Evolutionary conservation across 1,284 basidiomycete genomes (phyloP), one percentile per base, ranked within the genome.

Genomic region (Erythrobasidium hasegawianum): DNA sequence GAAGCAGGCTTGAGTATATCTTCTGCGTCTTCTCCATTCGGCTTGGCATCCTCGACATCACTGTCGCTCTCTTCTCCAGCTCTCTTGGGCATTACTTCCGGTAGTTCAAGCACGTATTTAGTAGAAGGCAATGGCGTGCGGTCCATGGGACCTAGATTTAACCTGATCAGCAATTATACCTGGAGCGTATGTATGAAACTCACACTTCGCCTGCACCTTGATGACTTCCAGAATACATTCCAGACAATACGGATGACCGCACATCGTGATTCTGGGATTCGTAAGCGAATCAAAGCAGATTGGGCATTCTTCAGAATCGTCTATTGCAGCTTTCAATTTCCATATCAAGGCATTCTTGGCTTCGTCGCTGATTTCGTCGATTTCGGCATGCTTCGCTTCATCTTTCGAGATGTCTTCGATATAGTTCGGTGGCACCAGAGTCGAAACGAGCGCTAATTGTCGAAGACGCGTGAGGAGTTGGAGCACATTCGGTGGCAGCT

Each of bases 391-490:
- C 83, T 81, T 69, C 80, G 80, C 8, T 81, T 77, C 27, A 81
- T 84, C 40, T 85, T 73, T 27, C 77, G 77, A 54, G 26, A 60
- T 38, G n/a, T 40, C 47, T 45, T 90, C 85, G 7, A 93, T 76
- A 74, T 92, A 93, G 68, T 85, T 81, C 2, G 79, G 72, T 1
- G 91, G 91, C 24, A 93, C 80, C 22, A 95, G 81, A 2, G 85
- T 85, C 0, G 89, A 86, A 72, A 92, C 89, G 20, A 93, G 83
- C 22, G 84, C 87, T 14, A 94, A 79, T 77, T 95, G 92, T 16
- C 92, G 85, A 78, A 95, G 81, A 38, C 92, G 84, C 69, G 87
- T 87, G 38, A 90, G 77, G 3, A 90, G 84, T 70, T 87, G 88
- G 39, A 71, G 69, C 1, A 72, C 70, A 1, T 83, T 83, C 73